Conservation (phyloP, 305 asterid species). For the Coffea humblotiana region DNA sequence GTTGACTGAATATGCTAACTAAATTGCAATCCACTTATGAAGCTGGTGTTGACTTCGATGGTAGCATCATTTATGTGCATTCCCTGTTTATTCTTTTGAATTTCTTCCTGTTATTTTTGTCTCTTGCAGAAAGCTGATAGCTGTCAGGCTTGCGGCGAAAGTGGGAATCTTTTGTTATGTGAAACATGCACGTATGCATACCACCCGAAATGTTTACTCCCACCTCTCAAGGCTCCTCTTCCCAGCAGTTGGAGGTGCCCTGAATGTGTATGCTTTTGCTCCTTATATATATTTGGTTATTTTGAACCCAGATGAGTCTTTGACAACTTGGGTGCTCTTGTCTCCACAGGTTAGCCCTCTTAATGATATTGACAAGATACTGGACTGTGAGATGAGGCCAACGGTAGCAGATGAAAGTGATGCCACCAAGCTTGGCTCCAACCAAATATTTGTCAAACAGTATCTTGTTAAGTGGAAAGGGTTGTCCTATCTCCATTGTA, state of each 20-base stretch:
- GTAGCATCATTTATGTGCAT: background rate
- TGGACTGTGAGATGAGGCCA: conserved; percentile 92
- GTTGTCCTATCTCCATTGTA: conserved; percentile 84
- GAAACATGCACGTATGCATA: conserved; percentile 79
- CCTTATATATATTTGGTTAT: background rate
- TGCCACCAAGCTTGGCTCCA: conserved; percentile 67
- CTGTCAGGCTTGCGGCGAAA: conserved; percentile 82
- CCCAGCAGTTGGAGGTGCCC: conserved; percentile 93
- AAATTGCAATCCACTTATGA: background rate
- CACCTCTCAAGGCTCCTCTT: conserved; percentile 57
- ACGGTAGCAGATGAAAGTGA: conserved; percentile 61
- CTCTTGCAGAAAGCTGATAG: conserved; percentile 61
- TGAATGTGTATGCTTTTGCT: conserved; percentile 71
- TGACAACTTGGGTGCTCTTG: conserved; percentile 7
- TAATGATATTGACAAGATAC: conserved; percentile 81
- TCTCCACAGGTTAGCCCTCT: conserved; percentile 73
- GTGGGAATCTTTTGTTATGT: conserved; percentile 62
- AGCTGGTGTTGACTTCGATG: background rate
- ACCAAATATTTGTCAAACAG: conserved; percentile 80
- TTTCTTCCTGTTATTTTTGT: conserved; percentile 21
- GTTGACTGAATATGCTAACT: background rate
- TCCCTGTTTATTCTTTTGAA: background rate
- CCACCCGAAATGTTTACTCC: conserved; percentile 85
- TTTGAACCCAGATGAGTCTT: background rate
- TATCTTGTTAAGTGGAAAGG: conserved; percentile 98